Percentiles rank a stretch among this genome's conserved stretches.
Conservation (phyloP, 306 rosid species). For the Geum urbanum region DNA sequence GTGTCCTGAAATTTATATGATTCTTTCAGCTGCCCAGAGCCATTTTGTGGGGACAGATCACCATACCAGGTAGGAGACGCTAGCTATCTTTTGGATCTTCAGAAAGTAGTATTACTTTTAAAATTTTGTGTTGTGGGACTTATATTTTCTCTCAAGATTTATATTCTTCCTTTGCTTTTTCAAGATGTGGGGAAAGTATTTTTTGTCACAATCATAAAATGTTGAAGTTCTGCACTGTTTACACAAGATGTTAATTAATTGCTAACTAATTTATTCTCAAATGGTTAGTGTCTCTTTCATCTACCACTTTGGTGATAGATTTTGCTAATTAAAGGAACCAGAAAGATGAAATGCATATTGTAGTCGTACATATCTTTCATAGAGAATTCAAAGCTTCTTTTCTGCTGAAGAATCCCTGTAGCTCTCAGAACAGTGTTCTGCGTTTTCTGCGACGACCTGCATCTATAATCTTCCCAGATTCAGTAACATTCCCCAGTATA, state of each 20-base stretch:
- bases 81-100: conserved; percentile 26
- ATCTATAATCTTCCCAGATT: background rate
- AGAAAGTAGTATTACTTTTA: conserved; percentile 48
- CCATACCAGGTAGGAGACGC: conserved; percentile 19
- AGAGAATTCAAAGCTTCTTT: background rate
- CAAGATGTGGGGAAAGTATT: conserved; percentile 21
- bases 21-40: conserved; percentile 13
- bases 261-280: background rate
- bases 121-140: conserved; percentile 26
- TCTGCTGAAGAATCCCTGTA: background rate
- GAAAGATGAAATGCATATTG: background rate
- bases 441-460: background rate
- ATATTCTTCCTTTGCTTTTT: conserved; percentile 19
- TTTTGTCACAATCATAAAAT: conserved; percentile 19
- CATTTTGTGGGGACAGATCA: conserved; percentile 36
- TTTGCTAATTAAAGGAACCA: background rate
- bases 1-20: background rate
- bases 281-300: conserved; percentile 17
- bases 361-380: no score
- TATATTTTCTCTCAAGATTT: conserved; percentile 2
- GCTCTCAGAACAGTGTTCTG: background rate
- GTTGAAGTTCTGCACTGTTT: background rate
- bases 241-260: background rate
- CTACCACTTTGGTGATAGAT: background rate
- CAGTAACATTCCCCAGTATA: background rate